Evolutionary conservation across 257 asterid species (phyloP), one percentile per base, ranked within the genome.

Genomic region (Solanum microdontum): DNA sequence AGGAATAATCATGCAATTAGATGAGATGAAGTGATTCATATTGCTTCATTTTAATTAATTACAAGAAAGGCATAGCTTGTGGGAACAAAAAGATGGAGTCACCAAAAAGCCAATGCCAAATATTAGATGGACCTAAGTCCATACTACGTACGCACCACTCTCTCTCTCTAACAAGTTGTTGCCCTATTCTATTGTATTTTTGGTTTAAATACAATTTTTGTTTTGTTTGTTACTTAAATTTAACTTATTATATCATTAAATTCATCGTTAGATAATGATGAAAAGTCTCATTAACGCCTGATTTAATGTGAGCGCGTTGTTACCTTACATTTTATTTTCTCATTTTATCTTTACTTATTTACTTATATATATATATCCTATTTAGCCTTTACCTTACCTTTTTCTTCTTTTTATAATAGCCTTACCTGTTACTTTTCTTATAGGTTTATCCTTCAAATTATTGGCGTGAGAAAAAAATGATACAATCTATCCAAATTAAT

Each of bases 71-170:
- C 87, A 85, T 64, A 68, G 87, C 75, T 85, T 66, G 82, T 39
- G 36, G 34, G 60, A 62, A 36, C 8, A 33, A 37, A 88, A 82
- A 84, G 66, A 73, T 85, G 88, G 82, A 87, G 90, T 84, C 70
- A 87, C 24, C 72, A 26, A 37, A 77, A 76, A 23, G 83, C 43
- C 73, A 86, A 87, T 82, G 80, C 70, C 40, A n/a, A 40, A 17
- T 48, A 87, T 87, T 90, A 86, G 94, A 90, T 90, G 79, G 82
- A 92, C 92, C 92, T 87, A 90, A 92, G 88, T 74, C 28, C 28
- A 6, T 85, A 10, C 83, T 28, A 26, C 43, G n/a, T 72, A 64
- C 39, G 13, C 62, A 80, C 60, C 40, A 58, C 32, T 51, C 51
- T 80, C 30, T 51, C 48, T 80, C 51, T 91, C 87, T 68, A 62